A percentile compares a stretch with the other conserved stretches of the same genome.
Evolutionary conservation across 139 green algal genomes (phyloP).

Genomic region (Monoraphidium neglectum): DNA sequence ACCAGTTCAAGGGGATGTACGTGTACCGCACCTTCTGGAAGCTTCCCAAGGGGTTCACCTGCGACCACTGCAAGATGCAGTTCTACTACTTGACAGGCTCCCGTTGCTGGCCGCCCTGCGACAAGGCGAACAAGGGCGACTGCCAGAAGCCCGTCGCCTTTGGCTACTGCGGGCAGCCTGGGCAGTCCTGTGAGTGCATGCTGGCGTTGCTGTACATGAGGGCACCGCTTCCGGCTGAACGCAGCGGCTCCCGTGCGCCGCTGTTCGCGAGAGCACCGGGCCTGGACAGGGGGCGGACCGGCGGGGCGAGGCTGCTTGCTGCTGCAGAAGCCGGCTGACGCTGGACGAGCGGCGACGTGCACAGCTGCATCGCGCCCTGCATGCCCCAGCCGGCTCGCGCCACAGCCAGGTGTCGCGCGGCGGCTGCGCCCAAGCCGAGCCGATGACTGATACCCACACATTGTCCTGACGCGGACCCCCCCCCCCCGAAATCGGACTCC

Average conservation of each 20-base stretch:
- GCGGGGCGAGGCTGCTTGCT: neutral
- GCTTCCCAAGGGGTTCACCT: constrained; percentile 20
- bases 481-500: no score
- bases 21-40: constrained; percentile 27
- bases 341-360: neutral
- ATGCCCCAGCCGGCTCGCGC: neutral
- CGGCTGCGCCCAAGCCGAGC: neutral
- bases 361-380: neutral
- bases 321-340: neutral
- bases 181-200: neutral
- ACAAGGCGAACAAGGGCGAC: neutral
- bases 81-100: constrained; percentile 28
- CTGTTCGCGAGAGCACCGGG: neutral
- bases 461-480: no score
- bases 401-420: neutral
- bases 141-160: constrained; percentile 30
- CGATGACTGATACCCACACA: neutral
- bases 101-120: constrained; percentile 31
- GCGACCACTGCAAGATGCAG: constrained; percentile 31
- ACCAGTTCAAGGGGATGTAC: constrained; percentile 37
- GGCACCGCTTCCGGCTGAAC: neutral
- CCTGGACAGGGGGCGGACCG: neutral
- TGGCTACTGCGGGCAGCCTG: constrained; percentile 10
- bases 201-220: neutral
- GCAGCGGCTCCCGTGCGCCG: neutral